phyloP scores from a whole-genome alignment of 306 rosid species.

The Lagenaria siceraria region DNA sequence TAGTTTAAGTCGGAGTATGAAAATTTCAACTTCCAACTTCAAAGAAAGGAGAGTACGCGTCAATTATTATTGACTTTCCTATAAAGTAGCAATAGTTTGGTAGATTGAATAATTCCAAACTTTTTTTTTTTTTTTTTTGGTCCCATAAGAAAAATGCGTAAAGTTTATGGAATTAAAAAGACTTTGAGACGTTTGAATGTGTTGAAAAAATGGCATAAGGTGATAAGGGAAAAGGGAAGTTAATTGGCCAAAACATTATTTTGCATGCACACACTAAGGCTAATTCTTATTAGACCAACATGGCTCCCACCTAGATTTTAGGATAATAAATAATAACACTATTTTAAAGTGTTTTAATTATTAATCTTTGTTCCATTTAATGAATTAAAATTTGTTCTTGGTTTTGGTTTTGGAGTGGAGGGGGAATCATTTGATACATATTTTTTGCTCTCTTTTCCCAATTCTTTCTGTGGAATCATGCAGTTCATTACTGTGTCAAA shows the following conservation, averaged over 20 bases:
- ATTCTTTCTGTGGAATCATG: not conserved
- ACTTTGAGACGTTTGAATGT: not conserved
- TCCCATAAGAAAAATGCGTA: not conserved
- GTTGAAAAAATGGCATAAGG: slow-evolving; percentile 23
- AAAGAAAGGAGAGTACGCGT: not conserved
- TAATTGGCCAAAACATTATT: slow-evolving; percentile 32
- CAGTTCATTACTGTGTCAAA: not conserved
- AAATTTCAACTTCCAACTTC: no score
- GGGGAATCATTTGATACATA: not conserved
- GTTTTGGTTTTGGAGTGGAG: not conserved
- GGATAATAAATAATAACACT: slow-evolving; percentile 43
- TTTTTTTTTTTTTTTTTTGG: no score
- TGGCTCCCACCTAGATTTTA: slow-evolving; percentile 37
- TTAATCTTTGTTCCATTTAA: not conserved
- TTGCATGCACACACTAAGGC: slow-evolving; percentile 45
- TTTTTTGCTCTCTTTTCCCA: not conserved
- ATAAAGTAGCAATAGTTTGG: not conserved
- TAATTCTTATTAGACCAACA: slow-evolving; percentile 63
- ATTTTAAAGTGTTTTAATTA: slow-evolving; percentile 6
- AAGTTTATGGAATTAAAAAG: not conserved
- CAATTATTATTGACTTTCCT: no score
- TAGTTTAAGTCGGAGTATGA: not conserved
- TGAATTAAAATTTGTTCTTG: not conserved
- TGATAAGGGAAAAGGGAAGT: slow-evolving; percentile 14
- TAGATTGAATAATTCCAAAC: not conserved